Evolutionary conservation across 805 yeast species (phyloP).

Genomic region (Starmerella khaoyaiensis): DNA sequence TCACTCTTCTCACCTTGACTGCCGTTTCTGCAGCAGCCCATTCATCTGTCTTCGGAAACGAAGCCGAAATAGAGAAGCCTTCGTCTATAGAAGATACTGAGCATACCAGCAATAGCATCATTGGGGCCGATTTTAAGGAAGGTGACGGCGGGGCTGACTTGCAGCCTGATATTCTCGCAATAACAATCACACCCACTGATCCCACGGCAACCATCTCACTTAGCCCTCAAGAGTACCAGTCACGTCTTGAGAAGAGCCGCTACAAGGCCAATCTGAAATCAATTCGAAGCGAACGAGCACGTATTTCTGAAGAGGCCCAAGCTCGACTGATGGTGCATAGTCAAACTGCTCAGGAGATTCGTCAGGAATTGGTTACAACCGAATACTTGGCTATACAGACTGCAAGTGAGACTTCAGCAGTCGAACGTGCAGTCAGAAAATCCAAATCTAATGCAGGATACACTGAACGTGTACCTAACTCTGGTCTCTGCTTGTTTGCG

Average conservation of each 20-base stretch:
- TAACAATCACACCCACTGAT: conserved; percentile 16
- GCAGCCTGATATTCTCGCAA: conserved; percentile 5
- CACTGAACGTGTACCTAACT: too few species aligned
- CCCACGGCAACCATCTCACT: conserved; percentile 15
- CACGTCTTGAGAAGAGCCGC: conserved; percentile 10
- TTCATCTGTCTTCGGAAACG: too few species aligned
- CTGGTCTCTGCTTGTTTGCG: not conserved
- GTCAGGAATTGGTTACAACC: too few species aligned
- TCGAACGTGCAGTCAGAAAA: too few species aligned
- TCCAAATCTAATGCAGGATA: too few species aligned
- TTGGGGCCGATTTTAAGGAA: not conserved
- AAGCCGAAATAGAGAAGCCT: too few species aligned
- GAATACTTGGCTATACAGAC: too few species aligned
- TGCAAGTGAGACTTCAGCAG: too few species aligned
- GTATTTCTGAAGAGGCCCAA: conserved; percentile 3
- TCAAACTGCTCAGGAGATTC: not conserved
- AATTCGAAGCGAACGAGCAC: conserved; percentile 15
- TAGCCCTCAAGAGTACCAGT: conserved; percentile 16
- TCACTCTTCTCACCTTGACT: too few species aligned
- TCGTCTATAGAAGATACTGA: too few species aligned
- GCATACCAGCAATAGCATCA: too few species aligned
- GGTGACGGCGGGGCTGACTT: not conserved
- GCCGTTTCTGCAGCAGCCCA: too few species aligned
- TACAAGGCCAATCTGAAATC: conserved; percentile 15
- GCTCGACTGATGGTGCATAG: conserved; percentile 1